These are phyloP conservation scores for Umbelopsis sp. DNA, from an alignment of 192 early-diverging fungal species.

Conservation along the genomic window DNA sequence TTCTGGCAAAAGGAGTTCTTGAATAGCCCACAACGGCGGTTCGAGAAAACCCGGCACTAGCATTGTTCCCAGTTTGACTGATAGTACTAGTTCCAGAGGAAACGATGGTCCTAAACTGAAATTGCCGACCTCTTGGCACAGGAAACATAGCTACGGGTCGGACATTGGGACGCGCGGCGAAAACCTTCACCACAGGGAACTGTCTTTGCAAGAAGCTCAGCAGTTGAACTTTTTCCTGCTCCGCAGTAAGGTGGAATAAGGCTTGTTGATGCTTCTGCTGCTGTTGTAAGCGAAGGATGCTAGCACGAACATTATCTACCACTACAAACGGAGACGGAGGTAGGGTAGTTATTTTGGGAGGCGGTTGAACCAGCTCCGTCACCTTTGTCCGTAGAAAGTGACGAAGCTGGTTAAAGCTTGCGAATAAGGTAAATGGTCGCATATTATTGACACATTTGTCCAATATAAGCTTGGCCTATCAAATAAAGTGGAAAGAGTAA, in stretches of 20 bases:
- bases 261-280: slow-evolving; percentile 11
- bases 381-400: slow-evolving; percentile 24
- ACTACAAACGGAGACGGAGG: slow-evolving; percentile 19
- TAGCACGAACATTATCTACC: slow-evolving; percentile 13
- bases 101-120: slow-evolving; percentile 16
- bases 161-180: not conserved
- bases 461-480: not conserved
- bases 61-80: slow-evolving; percentile 19
- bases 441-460: slow-evolving; percentile 1
- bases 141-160: slow-evolving; percentile 7
- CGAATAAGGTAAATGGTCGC: slow-evolving; percentile 15
- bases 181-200: slow-evolving; percentile 3
- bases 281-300: slow-evolving; percentile 5
- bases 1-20: slow-evolving; percentile 6
- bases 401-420: slow-evolving; percentile 26
- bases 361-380: slow-evolving; percentile 19
- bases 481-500: not conserved
- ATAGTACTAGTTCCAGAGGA: slow-evolving; percentile 11
- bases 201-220: slow-evolving; percentile 10
- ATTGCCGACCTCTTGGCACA: slow-evolving; percentile 16
- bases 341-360: slow-evolving; percentile 13
- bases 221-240: slow-evolving; percentile 6
- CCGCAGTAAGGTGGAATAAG: not conserved
- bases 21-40: slow-evolving; percentile 5
- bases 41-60: not conserved